phyloP scores from a whole-genome alignment of 208 protist species.

The Leishmania tarentolae region DNA sequence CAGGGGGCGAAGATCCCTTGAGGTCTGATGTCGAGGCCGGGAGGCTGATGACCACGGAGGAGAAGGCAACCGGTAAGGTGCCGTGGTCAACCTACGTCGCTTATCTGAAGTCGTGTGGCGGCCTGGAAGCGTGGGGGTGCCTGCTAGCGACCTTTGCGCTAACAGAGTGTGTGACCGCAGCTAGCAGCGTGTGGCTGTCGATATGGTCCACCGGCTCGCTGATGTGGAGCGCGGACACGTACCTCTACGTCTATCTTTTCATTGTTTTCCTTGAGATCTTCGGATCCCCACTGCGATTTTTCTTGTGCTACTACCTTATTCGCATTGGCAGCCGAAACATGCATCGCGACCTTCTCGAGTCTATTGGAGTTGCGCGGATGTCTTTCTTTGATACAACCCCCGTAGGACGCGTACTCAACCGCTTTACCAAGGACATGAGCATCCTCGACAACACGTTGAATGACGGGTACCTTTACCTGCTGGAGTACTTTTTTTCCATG shows the following conservation, averaged over 20 bases:
- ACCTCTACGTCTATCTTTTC: slow-evolving; percentile 51
- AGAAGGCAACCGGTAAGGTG: slow-evolving; percentile 66
- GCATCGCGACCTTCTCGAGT: slow-evolving; percentile 58
- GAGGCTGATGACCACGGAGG: slow-evolving; percentile 61
- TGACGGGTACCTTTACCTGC: slow-evolving; percentile 55
- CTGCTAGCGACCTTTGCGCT: slow-evolving; percentile 65
- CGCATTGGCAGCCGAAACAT: slow-evolving; percentile 44
- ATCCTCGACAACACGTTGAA: slow-evolving; percentile 73
- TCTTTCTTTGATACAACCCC: slow-evolving; percentile 96
- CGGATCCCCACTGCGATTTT: slow-evolving; percentile 38
- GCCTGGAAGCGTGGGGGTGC: slow-evolving; percentile 20
- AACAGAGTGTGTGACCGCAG: slow-evolving; percentile 50
- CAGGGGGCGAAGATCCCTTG: background rate
- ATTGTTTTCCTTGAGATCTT: slow-evolving; percentile 42
- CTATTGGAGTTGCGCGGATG: slow-evolving; percentile 59
- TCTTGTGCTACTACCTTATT: slow-evolving; percentile 37
- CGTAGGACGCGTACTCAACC: slow-evolving; percentile 93
- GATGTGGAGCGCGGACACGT: slow-evolving; percentile 19
- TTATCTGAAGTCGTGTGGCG: slow-evolving; percentile 72
- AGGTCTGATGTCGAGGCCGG: background rate
- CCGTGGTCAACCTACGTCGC: slow-evolving; percentile 46
- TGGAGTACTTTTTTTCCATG: slow-evolving; percentile 62
- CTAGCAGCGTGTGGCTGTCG: slow-evolving; percentile 67
- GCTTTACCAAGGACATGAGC: slow-evolving; percentile 93
- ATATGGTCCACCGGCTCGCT: slow-evolving; percentile 54